phyloP scores from a whole-genome alignment of 192 early-diverging fungal genomes.

The Diversispora eburnea region DNA sequence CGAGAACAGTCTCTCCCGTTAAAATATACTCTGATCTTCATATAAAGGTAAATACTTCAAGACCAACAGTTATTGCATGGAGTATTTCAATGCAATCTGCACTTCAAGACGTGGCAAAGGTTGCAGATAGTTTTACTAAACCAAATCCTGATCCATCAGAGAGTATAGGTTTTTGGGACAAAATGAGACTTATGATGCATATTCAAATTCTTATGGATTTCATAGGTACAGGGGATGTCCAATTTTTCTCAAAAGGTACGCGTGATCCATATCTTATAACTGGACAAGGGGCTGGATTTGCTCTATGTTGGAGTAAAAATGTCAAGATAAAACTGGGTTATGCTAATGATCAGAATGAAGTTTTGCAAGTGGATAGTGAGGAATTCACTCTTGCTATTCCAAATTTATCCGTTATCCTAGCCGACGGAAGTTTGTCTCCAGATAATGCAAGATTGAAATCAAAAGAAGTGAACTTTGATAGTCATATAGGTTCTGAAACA shows the following conservation, averaged over 20 bases:
- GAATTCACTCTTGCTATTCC: constrained; percentile 44
- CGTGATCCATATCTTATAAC: constrained; percentile 42
- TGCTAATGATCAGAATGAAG: constrained; percentile 39
- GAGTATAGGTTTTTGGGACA: constrained; percentile 46
- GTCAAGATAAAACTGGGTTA: constrained; percentile 36
- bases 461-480: constrained; percentile 17
- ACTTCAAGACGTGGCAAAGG: constrained; percentile 35
- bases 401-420: constrained; percentile 34
- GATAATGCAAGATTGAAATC: constrained; percentile 5
- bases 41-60: constrained; percentile 32
- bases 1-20: constrained; percentile 35
- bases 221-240: constrained; percentile 36
- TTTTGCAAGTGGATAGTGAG: constrained; percentile 42
- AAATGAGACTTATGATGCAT: constrained; percentile 43
- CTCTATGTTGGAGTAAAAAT: constrained; percentile 37
- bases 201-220: constrained; percentile 36
- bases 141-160: constrained; percentile 42
- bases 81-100: constrained; percentile 41
- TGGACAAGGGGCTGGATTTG: constrained; percentile 37
- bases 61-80: constrained; percentile 32
- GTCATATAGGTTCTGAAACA: background rate
- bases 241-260: constrained; percentile 38
- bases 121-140: constrained; percentile 38
- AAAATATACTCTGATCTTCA: constrained; percentile 45
- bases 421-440: constrained; percentile 18